phyloP scores from a whole-genome alignment of 495 filamentous ascomycete genomes.

The Xylaria bambusicola region DNA sequence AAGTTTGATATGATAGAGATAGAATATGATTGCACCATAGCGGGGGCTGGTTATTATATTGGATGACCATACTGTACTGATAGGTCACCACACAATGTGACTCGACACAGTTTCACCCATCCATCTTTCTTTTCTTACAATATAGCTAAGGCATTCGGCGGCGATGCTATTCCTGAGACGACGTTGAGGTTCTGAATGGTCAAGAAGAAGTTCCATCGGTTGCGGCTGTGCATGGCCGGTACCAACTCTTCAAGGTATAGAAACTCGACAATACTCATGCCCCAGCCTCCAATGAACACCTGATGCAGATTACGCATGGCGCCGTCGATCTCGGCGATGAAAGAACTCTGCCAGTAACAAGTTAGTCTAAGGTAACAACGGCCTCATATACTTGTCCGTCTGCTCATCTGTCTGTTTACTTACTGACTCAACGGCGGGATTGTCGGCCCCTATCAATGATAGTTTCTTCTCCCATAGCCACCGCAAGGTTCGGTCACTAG shows the following conservation, averaged over 20 bases:
- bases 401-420: not conserved
- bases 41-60: not conserved
- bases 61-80: not conserved
- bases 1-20: not conserved
- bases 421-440: conserved; percentile 30
- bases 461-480: conserved; percentile 39
- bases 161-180: conserved; percentile 29
- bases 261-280: conserved; percentile 51
- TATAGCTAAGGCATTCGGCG: conserved; percentile 44
- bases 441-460: conserved; percentile 34
- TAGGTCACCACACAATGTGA: not conserved
- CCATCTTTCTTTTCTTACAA: not conserved
- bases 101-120: not conserved
- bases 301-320: conserved; percentile 47
- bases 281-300: conserved; percentile 61
- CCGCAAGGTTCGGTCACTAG: conserved; percentile 25
- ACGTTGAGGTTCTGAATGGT: conserved; percentile 58
- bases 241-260: conserved; percentile 50
- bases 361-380: not conserved
- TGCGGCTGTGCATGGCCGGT: conserved; percentile 41
- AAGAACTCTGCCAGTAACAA: not conserved
- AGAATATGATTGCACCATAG: not conserved
- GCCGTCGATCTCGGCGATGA: conserved; percentile 31
- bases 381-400: too few relatives aligned
- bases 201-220: conserved; percentile 62